Evolutionary conservation across 805 yeast genomes (phyloP), one percentile per base, ranked within the genome.

Genomic region (Sugiyamaella valdiviana): DNA sequence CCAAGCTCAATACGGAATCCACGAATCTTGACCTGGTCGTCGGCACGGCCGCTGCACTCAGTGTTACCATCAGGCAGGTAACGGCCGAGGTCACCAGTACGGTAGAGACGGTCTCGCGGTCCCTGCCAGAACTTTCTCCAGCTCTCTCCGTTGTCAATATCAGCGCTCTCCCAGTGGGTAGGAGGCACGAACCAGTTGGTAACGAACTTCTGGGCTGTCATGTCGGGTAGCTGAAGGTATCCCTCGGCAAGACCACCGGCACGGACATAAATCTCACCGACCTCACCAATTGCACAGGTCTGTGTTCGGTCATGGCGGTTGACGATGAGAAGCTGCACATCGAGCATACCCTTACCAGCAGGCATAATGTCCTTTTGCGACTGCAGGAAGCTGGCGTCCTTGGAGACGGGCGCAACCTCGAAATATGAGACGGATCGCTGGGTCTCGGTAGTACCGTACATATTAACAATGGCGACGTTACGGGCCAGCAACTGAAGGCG

Each of bases 391-490:
- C 77, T 69, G 20, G 91, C 76, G 64, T 90, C 89, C 39, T 74
- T 63, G 19, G 75, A 63, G 56, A 87, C 75, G 23, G 95, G 79
- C 39, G 86, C 80, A 53, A 95, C 91, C 65, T 88, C 95, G 69
- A 79, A 95, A 69, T 79, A 93, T 0, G 98, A 90, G 21, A 93
- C 99, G 1, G 99, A 93, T 64, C 99, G 80, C 73, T 95, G 99
- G 14, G 99, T 93, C 68, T 93, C 99, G 9, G 99, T 93, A 36
- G 99, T 93, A 62, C 99, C 99, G 66, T 93, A 93, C 99, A 93
- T 93, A 70, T 93, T 93, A 57, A 93, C 95, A 62, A 93, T 91
- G 63, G 68, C 73, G 47, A 87, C 95, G 61, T 93, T 91, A 64
- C 82, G 82, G 12, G 98, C 98, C 59, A 93, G 75, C 0, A 93